Evolutionary conservation across 2,329 filamentous ascomycete species (phyloP), one percentile per base, ranked within the genome.

Genomic region (Xylariaceae sp.): DNA sequence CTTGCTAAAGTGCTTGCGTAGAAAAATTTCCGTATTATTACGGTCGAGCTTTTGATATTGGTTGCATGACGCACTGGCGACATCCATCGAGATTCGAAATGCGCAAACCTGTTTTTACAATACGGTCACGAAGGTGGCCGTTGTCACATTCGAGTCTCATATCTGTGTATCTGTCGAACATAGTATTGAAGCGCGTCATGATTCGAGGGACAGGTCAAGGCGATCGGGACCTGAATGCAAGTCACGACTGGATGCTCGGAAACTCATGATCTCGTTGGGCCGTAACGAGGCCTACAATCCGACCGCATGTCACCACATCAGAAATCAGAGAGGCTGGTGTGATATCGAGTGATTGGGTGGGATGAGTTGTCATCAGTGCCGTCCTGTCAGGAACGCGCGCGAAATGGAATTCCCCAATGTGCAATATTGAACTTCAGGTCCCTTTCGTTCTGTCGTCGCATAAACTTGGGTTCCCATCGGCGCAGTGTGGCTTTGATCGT

Each of bases 301-400:
- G 54, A 57, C 55, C 60, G 51, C 45, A 60, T 50, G 53, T 56
- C 53, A 56, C 48, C 56, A 54, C 55, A 51, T 50, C 57, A 42
- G 51, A 48, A 28, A 28, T 28, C 22, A 28, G 22, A 28, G 60
- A 55, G 53, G 55, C 53, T 57, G 55, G 55, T 40, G 42, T 28
- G 51, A 40, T 31, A 47, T 39, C 55, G 16, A 44, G 34, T 50
- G 50, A 58, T 53, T 56, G 47, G 56, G 10, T 45, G 22, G n/a
- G 33, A 41, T 18, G 22, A 28, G 22, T 28, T 28, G 22, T 28
- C 22, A 28, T 28, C 38, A 39, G 39, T 47, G 17, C 42, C 42
- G 42, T 48, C 31, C 28, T 42, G 48, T 42, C 36, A 51, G 48
- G 48, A 53, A 48, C 56, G 50, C 56, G 47, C 34, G 47, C 42